Evolutionary conservation across 73 alveolate genomes (phyloP), one percentile per base, ranked within the genome.

Genomic region (Stentor roeselii): DNA sequence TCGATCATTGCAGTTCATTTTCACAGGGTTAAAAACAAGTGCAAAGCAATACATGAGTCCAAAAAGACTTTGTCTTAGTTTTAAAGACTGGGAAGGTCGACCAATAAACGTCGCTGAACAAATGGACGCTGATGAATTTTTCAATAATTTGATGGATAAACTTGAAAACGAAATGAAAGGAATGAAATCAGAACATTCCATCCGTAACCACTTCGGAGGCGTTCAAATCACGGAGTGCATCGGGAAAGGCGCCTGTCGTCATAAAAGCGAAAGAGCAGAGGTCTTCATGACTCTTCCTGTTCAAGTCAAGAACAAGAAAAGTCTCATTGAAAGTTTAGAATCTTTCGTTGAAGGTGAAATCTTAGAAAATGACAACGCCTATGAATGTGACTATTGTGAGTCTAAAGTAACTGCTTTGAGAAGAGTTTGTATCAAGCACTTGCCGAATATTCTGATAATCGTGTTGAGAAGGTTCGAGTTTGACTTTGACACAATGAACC

Each of bases 111-210:
- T 90, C 39, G 75, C 85, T 76, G 96, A 88, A 85, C 87, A 96
- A 85, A 93, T 95, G 99, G 99, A 93, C 86, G 98, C 93, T 0
- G 99, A 96, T 86, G 99, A 96, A 88, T 95, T 95, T 92, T 95
- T 90, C 80, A 89, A 93, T 80, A 89, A 90, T 95, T 91, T 95
- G 75, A 95, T 96, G 98, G 97, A 96, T 86, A 92, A 92, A 76
- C 83, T 95, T 21, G 99, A 95, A 82, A 83, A 85, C 0, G 87
- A 83, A 35, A 83, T 95, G 75, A 95, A 95, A 42, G 85, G 86
- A 1, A 87, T 21, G 83, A 82, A 86, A 27, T 75, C 84, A 74
- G 97, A 88, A 59, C 86, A 92, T 59, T 86, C 92, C 34, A 87
- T 97, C 6, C 14, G 21, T n/a, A 93, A 92, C 59, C 91, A 93